Base-by-base conservation (phyloP, 352 stramenopile species). In the Phytophthora cactorum region DNA sequence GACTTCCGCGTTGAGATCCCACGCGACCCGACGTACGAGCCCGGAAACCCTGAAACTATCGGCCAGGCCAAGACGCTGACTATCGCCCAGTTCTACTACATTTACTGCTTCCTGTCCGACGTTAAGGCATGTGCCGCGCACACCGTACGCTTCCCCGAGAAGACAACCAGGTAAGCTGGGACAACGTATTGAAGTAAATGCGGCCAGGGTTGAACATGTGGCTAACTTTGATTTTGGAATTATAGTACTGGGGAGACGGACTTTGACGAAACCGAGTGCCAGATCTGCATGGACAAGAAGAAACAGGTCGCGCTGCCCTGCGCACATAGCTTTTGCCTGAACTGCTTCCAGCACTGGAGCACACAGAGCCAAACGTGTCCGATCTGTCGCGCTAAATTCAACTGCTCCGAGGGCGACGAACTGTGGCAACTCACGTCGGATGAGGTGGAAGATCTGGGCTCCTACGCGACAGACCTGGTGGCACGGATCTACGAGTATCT, bases 211-310 rank as follows among this genome's bases (percentile, higher is more conserved):
- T 70, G 47, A 69, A 64, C 14, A 12, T 58, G 8, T 36, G 12
- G 25, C 58, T 68, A 73, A 71, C 38, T 60, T 62, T 61, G 17
- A 15, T 58, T 62, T 70, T n/a, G 34, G 31, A 56, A 54, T 52
- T 22, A 39, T 36, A 75, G 70, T 39, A 52, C 52, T 43, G 67
- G 58, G 8, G 66, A 84, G n/a, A 46, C 59, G 17, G 72, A 84
- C 28, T 90, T 89, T 78, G 85, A 93, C 52, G 86, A 93, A 47
- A 86, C 78, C 12, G 86, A 93, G 70, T 93, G 86, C 46, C 82
- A 92, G 61, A 93, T 93, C 45, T 93, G 86, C 68, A 93, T 93
- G 86, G 86, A 93, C 72, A 90, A 90, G 70, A 73, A 90, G 62
- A 93, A 92, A 70, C 81, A 93, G 66, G 81, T 93, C 11, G 84